Conservation (phyloP, 2,329 filamentous ascomycete species). For the Botrytis aclada region DNA sequence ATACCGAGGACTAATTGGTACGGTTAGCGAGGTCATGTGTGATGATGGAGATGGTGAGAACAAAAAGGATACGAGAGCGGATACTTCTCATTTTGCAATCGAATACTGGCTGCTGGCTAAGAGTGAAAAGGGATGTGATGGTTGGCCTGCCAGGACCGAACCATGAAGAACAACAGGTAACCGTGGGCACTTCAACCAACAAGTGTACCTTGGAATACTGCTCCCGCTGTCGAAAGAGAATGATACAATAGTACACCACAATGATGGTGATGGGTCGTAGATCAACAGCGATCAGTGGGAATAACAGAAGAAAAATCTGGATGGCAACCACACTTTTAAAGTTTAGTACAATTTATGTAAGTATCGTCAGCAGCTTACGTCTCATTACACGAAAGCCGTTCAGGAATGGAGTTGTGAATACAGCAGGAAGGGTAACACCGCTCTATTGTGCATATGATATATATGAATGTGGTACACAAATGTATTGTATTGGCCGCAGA, state of each 20-base stretch:
- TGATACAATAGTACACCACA: neutral
- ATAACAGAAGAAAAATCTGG: neutral
- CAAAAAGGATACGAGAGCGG: neutral
- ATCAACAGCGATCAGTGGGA: neutral
- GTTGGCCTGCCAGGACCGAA: neutral
- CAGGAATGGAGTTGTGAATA: neutral
- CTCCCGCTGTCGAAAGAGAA: neutral
- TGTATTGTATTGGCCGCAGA: neutral
- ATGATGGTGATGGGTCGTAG: neutral
- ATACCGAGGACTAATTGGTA: constrained; percentile 10
- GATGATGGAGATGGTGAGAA: neutral
- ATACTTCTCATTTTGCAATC: neutral
- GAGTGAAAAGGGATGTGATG: neutral
- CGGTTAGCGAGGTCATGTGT: neutral
- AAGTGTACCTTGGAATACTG: neutral
- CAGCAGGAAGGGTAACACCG: neutral
- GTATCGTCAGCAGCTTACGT: constrained; percentile 11
- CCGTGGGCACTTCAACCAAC: neutral
- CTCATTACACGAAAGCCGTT: neutral
- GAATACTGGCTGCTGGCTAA: neutral
- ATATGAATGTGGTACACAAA: neutral
- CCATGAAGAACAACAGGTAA: neutral
- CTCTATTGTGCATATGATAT: neutral
- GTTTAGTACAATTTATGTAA: neutral
- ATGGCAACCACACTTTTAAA: neutral